Conservation (phyloP, 495 filamentous ascomycete genomes). For the Penicillium mononematosum region DNA sequence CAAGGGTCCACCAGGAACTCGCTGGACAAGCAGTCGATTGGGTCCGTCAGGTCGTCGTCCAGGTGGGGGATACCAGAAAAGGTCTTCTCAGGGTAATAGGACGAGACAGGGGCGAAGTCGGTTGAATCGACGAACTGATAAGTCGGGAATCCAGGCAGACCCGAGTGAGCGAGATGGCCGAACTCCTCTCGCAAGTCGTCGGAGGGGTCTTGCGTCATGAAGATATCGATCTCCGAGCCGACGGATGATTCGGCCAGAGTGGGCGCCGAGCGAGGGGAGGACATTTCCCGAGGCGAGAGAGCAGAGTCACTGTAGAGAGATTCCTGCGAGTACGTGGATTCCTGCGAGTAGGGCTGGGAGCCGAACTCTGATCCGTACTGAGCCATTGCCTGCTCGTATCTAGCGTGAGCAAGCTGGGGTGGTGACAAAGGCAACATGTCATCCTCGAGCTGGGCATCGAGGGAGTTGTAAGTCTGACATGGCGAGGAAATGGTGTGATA, state of each 20-base stretch:
- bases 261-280: conserved; percentile 42
- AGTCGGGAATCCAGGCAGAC: conserved; percentile 35
- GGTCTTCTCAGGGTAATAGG: conserved; percentile 39
- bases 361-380: conserved; percentile 23
- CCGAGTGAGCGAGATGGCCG: conserved; percentile 27
- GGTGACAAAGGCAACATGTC: conserved; percentile 40
- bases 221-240: conserved; percentile 48
- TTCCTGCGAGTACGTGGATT: conserved; percentile 28
- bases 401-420: conserved; percentile 26
- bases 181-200: conserved; percentile 39
- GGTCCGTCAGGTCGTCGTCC: conserved; percentile 38
- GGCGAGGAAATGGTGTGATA: conserved; percentile 47
- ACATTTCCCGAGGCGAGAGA: conserved; percentile 34
- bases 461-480: conserved; percentile 47
- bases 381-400: conserved; percentile 30
- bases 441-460: conserved; percentile 44
- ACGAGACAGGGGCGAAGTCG: conserved; percentile 34
- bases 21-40: conserved; percentile 30
- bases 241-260: conserved; percentile 41
- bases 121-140: conserved; percentile 32
- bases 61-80: conserved; percentile 31
- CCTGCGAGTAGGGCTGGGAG: conserved; percentile 29
- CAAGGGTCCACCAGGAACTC: conserved; percentile 31
- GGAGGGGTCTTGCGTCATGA: conserved; percentile 42
- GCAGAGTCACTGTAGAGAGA: conserved; percentile 36